Evolutionary conservation across 306 rosid genomes (phyloP), one percentile per base, ranked within the genome.

Genomic region (Macrotyloma uniflorum): DNA sequence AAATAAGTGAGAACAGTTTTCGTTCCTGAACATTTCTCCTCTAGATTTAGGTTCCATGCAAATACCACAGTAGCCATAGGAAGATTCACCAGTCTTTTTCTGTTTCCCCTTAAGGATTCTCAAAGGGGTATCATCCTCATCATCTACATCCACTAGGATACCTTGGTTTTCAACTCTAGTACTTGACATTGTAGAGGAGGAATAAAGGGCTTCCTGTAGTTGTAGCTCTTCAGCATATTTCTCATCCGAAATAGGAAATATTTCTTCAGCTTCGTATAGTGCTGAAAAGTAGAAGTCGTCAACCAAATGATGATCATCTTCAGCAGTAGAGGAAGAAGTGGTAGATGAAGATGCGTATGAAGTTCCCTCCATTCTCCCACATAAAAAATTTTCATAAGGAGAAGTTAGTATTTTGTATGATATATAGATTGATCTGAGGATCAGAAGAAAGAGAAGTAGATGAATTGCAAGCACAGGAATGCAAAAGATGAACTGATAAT

Each of bases 181-280:
- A n/a, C 9, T 32, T 70, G 75, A 20, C 4, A 42, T 22, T 14
- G 70, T 65, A 0, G 91, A 86, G 0, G 93, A 87, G 70, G 93
- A 88, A 66, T 85, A 58, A 1, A 90, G 83, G 4, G 83, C 88
- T 40, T 89, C 94, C 69, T 90, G 94, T 14, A 91, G 83, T 13
- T 84, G 85, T 18, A 89, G 46, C 33, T 83, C 85, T 26, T 82
- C 76, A 3, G 94, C 97, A 40, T 87, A 90, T 62, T 70, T 86
- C 74, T 86, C 92, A 59, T 90, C 93, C 1, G 64, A 57, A 0
- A 57, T 57, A 12, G 64, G 35, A 57, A 57, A 24, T 24, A 57
- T 13, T 24, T 57, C 64, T 11, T 23, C 64, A 23, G 4, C 64
- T 23, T 24, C 64, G 3, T 23, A 5, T 9, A 57, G 64, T 16